Evolutionary conservation across 2,329 filamentous ascomycete species (phyloP), one percentile per base, ranked within the genome.

Genomic region (Cordyceps javanica): DNA sequence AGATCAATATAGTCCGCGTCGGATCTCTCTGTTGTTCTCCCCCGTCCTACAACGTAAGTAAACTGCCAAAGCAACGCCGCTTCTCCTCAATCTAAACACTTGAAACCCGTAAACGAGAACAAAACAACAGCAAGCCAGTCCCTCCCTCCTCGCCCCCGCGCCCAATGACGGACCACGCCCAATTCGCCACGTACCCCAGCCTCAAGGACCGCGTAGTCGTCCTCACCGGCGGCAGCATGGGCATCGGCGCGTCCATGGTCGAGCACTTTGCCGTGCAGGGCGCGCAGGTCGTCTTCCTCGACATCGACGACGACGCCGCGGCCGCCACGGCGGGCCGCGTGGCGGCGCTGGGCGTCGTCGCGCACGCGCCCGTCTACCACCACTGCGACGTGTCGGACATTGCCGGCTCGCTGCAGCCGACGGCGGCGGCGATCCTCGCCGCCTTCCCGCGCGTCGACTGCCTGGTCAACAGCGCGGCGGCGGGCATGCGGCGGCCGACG

Each of bases 401-500:
- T 9, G 58, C 60, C 8, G 45, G 23, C 25, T 44, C 59, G 10
- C 63, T 73, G 19, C 62, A 63, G 34, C 63, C 64, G 5, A 70
- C 68, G 34, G 69, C 70, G 5, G 67, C 68, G 14, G 58, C 64
- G 21, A 67, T 67, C n/a, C 55, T 72, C 51, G 36, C 51, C 28
- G 51, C 42, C 7, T 46, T 45, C 23, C 75, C 83, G 60, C 77
- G 86, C 66, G 80, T 96, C 66, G 90, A 95, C 73, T 90, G 96
- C 60, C 76, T 96, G 55, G 77, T 96, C 76, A 95, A 96, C 80
- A 96, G 95, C 70, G 91, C 91, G 30, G 91, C 90, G 14, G 44
- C 44, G 9, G 52, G 8, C 25, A 50, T 45, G 45, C 11, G 14
- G 21, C 39, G 63, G 45, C 52, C 57, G 7, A 71, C 67, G 8